Percentiles rank a stretch among this genome's conserved stretches.
These are phyloP conservation scores for Cryphonectria carpinicola DNA, from an alignment of 2,329 filamentous ascomycete genomes.

Conservation along the genomic window DNA sequence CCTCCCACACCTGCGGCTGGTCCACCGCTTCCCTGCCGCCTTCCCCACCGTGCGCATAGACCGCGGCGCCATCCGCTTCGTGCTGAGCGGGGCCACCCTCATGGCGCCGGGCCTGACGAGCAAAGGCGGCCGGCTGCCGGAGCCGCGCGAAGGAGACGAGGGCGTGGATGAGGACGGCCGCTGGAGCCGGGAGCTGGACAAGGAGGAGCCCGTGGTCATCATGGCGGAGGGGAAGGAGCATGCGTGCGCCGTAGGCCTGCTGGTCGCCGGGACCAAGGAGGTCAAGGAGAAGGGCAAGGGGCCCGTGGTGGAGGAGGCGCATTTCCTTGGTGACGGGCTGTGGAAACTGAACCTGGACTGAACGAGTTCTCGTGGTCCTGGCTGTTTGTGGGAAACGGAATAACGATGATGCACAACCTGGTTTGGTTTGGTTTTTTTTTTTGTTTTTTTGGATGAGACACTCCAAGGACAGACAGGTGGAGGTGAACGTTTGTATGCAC, in stretches of 20 bases:
- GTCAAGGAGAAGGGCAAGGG: slow-evolving; percentile 95
- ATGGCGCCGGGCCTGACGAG: slow-evolving; percentile 96
- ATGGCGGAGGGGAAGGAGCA: slow-evolving; percentile 92
- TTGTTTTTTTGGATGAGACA: background rate
- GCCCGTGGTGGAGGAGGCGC: slow-evolving; percentile 88
- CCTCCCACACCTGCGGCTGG: slow-evolving; percentile 84
- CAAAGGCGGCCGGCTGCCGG: slow-evolving; percentile 77
- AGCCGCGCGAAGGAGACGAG: slow-evolving; percentile 48
- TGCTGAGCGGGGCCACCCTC: slow-evolving; percentile 87
- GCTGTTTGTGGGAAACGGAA: background rate
- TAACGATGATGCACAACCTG: background rate
- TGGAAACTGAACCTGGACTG: slow-evolving; percentile 72
- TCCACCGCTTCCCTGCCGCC: slow-evolving; percentile 85
- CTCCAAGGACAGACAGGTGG: background rate
- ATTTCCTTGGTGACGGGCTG: slow-evolving; percentile 91
- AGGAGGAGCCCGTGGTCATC: slow-evolving; percentile 84
- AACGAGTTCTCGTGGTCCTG: background rate
- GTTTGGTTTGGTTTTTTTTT: too few relatives aligned
- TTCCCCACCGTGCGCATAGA: slow-evolving; percentile 90
- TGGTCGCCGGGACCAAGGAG: slow-evolving; percentile 86
- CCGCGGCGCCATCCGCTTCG: slow-evolving; percentile 94
- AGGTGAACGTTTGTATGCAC: background rate
- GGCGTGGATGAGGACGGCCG: slow-evolving; percentile 54
- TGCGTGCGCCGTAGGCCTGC: slow-evolving; percentile 82
- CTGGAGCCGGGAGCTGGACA: slow-evolving; percentile 70